Base-by-base conservation (phyloP, 2,329 filamentous ascomycete genomes). In the Cytospora mali region DNA sequence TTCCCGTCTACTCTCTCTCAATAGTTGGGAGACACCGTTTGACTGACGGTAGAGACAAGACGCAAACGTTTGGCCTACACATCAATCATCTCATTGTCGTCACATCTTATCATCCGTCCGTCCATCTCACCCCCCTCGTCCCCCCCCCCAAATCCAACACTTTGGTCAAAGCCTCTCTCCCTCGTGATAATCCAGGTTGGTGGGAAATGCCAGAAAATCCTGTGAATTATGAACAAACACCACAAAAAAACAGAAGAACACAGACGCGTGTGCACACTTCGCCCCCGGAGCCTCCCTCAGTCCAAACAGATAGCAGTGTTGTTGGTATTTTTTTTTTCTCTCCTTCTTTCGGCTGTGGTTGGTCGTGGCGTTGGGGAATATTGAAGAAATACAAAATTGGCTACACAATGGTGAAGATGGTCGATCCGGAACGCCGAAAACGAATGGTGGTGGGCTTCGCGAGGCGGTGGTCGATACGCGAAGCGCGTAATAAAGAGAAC, bases 381-480 rank as follows among this genome's bases (percentile, higher is more conserved):
- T 21, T 48, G 35, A 51, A 10, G 50, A 33, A 60, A 49, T 54
- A 60, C 58, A 60, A 54, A 49, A 11, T 23, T 49, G 58, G 58
- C 58, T 60, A 60, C 58, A 42, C 58, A 54, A 60, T 54, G 58
- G 53, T 29, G 39, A 42, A 46, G 25, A 27, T 25, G 21, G 18
- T 23, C 48, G 58, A 49, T 54, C 35, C 50, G 35, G 16, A 54
- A 54, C 58, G 39, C 33, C 46, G 50, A 48, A 60, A 54, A 55
- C 50, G 58, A 60, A 60, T 54, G 50, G 58, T 53, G 50, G 50
- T 54, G 51, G 50, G 58, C 21, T 52, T 28, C 31, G 50, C 27
- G 50, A 54, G 50, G 14, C 33, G 50, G 50, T 48, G 27, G 49
- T 35, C 35, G 42, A 13, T 23, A 46, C 10, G 42, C n/a, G n/a